Percentiles rank a stretch among this genome's conserved stretches.
Evolutionary conservation across 257 asterid species (phyloP).

Genomic region (Nicotiana obtusifolia): DNA sequence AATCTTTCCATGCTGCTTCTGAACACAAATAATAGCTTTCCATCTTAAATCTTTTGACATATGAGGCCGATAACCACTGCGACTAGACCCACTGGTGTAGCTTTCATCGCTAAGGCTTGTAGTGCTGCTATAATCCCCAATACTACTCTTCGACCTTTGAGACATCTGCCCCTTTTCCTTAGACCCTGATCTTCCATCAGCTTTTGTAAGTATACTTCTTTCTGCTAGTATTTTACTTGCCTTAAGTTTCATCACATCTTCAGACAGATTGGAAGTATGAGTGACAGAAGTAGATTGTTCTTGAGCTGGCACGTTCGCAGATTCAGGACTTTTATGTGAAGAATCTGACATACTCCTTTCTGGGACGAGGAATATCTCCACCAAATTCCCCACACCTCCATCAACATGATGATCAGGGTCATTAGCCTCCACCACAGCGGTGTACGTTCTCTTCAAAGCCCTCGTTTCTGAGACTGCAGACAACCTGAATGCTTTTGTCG

Average conservation of each 20-base stretch:
- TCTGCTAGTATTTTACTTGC: background rate
- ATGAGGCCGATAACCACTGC: conserved; percentile 66
- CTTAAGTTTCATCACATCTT: background rate
- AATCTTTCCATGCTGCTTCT: conserved; percentile 55
- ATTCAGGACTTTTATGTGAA: conserved; percentile 20
- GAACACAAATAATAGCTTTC: conserved; percentile 61
- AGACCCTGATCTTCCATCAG: conserved; percentile 43
- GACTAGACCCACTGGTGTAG: conserved; percentile 50
- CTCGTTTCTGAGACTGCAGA: conserved; percentile 39
- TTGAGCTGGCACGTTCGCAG: conserved; percentile 21
- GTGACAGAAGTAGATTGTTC: conserved; percentile 12
- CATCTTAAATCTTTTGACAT: conserved; percentile 81
- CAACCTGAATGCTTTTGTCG: conserved; percentile 40
- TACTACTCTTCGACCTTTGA: conserved; percentile 73
- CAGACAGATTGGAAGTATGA: background rate
- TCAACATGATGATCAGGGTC: conserved; percentile 26
- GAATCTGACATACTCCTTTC: conserved; percentile 32
- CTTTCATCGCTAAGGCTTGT: conserved; percentile 73
- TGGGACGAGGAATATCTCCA: conserved; percentile 54
- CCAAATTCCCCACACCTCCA: conserved; percentile 32
- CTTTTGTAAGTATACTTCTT: conserved; percentile 28
- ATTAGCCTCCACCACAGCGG: background rate
- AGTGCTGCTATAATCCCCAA: conserved; percentile 66
- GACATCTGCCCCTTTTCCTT: conserved; percentile 62
- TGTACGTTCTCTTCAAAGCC: conserved; percentile 34